Base-by-base conservation (phyloP, 1,284 basidiomycete species). In the Fomitopsis pinicola region DNA sequence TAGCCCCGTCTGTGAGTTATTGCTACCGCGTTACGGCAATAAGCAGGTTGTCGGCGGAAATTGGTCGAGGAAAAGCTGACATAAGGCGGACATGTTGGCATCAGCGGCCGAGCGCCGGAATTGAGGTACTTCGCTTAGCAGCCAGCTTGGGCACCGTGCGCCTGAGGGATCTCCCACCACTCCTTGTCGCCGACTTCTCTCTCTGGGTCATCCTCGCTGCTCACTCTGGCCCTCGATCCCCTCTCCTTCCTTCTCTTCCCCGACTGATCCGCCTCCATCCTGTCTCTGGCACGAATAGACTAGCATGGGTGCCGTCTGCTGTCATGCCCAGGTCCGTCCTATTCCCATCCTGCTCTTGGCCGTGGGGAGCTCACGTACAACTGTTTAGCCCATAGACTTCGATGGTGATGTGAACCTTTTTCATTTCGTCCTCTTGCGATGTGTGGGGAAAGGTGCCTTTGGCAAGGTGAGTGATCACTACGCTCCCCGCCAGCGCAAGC, bases 371-470 rank as follows among this genome's bases (percentile, higher is more conserved):
- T 56, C 54, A 57, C 14, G 45, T 59, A 45, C n/a, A 33, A 40
- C 54, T 55, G 45, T 40, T 40, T 4, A 97, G 95, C 94, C 94
- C 63, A 92, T 98, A 78, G 96, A 99, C 82, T 99, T 98, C 75
- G 95, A 98, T 67, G 95, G 93, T 59, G 95, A 98, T 66, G 92
- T 97, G 71, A 97, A 95, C 73, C 88, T 99, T 59, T 99, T 97
- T 75, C 97, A 99, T 75, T 99, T 99, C 73, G 87, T 94, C 67
- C 88, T 99, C 48, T 78, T 98, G 35, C 84, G 95, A 71, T 94
- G 93, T 68, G 96, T 99, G 19, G 97, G 97, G 54, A 98, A 98
- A 75, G 97, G 97, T 59, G 97, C 97, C 0, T 98, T 99, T 74
- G 97, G 97, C 71, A 98, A 99, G 87, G 96, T 94, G 54, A 58